phyloP scores from a whole-genome alignment of 306 rosid species.

The Erythrophleum fordii region DNA sequence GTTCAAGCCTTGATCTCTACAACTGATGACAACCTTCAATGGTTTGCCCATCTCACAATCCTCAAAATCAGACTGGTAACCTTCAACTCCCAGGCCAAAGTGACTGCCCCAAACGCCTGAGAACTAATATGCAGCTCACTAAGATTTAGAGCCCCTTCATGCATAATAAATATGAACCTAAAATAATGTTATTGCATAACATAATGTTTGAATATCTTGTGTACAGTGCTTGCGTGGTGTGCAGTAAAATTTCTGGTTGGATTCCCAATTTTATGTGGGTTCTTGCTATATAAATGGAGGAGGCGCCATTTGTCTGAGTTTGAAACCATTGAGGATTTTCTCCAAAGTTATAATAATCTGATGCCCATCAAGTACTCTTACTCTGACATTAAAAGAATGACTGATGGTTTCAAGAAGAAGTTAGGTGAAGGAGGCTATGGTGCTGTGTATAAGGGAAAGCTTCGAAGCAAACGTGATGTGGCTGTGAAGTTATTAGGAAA shows the following conservation, averaged over 20 bases:
- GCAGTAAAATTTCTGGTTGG: constrained; percentile 11
- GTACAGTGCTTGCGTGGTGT: neutral
- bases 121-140: too few species aligned
- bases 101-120: too few species aligned
- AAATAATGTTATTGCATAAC: too few species aligned
- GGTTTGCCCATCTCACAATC: too few species aligned
- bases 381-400: constrained; percentile 24
- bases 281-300: constrained; percentile 29
- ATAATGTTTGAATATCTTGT: too few species aligned
- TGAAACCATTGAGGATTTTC: constrained; percentile 26
- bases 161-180: too few species aligned
- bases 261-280: neutral
- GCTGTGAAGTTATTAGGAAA: too few species aligned
- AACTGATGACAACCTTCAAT: too few species aligned
- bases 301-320: neutral
- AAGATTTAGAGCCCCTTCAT: too few species aligned
- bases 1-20: too few species aligned
- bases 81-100: too few species aligned
- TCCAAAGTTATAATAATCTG: constrained; percentile 21
- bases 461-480: neutral
- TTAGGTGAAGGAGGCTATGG: neutral
- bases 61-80: too few species aligned
- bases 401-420: constrained; percentile 25
- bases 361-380: constrained; percentile 28
- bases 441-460: neutral